A percentile compares a stretch with the other conserved stretches of the same genome.
Conservation (phyloP, 1,139 yeast genomes). For the Kurtzmaniella natalensis region DNA sequence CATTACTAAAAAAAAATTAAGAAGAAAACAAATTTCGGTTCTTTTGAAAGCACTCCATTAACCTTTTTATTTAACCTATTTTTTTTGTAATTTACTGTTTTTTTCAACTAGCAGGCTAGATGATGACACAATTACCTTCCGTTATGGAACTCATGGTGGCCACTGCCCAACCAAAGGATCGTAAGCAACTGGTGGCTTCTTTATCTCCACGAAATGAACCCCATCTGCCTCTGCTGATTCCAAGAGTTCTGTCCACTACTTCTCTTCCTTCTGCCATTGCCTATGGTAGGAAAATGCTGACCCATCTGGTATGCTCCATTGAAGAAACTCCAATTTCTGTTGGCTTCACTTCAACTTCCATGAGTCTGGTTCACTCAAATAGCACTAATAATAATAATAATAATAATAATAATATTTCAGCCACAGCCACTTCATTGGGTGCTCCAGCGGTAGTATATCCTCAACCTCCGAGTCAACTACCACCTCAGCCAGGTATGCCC, state of each 20-base stretch:
- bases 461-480: no score
- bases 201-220: slow-evolving; percentile 6
- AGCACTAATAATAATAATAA: no score
- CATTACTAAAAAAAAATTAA: no score
- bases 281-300: slow-evolving; percentile 2
- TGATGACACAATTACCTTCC: slow-evolving; percentile 34
- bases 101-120: slow-evolving; percentile 5
- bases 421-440: background rate
- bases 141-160: slow-evolving; percentile 30
- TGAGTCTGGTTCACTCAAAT: background rate
- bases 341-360: background rate
- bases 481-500: no score
- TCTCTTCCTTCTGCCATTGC: slow-evolving; percentile 7
- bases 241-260: slow-evolving; percentile 7
- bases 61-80: background rate
- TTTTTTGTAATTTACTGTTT: background rate
- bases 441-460: background rate
- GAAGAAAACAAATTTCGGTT: no score
- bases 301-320: background rate
- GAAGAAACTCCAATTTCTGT: background rate
- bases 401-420: no score
- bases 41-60: no score
- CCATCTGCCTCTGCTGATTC: slow-evolving; percentile 9
- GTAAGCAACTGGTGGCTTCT: slow-evolving; percentile 2
- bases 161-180: slow-evolving; percentile 8